These are phyloP conservation scores for Suhomyces guaymorum DNA, from an alignment of 1,139 yeast genomes.

Conservation along the genomic window DNA sequence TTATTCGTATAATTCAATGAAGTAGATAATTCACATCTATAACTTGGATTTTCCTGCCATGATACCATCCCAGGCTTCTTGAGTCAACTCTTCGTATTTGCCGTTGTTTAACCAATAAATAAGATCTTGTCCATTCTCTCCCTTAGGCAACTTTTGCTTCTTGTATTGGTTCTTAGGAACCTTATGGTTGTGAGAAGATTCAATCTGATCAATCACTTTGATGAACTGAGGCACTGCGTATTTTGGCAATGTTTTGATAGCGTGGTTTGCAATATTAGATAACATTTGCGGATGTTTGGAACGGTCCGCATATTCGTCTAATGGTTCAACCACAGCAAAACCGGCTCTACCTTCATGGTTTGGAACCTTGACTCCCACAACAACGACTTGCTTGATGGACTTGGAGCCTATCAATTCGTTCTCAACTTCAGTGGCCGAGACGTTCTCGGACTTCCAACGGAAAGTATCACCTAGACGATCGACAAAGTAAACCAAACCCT, in stretches of 20 bases:
- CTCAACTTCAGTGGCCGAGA: constrained; percentile 91
- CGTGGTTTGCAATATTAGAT: constrained; percentile 34
- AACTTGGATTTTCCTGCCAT: constrained; percentile 43
- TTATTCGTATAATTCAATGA: neutral
- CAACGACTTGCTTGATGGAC: constrained; percentile 67
- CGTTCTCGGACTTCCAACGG: constrained; percentile 97
- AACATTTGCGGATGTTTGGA: constrained; percentile 31
- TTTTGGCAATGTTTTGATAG: constrained; percentile 61
- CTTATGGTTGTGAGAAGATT: constrained; percentile 81
- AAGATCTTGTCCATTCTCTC: constrained; percentile 57
- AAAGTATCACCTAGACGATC: constrained; percentile 95
- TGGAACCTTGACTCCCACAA: constrained; percentile 86
- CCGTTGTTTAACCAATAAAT: constrained; percentile 69
- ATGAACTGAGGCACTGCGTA: constrained; percentile 87
- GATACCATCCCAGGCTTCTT: constrained; percentile 60
- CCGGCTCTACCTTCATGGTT: constrained; percentile 96
- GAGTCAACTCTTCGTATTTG: constrained; percentile 57
- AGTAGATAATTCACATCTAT: no score
- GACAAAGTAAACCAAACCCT: constrained; percentile 77
- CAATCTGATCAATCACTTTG: constrained; percentile 62
- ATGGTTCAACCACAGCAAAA: constrained; percentile 70
- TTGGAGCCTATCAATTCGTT: constrained; percentile 61
- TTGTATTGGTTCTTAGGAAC: constrained; percentile 77
- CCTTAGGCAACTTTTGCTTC: constrained; percentile 75
- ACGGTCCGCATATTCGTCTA: constrained; percentile 31